Conservation (phyloP, 2,329 filamentous ascomycete species). For the Epichloe coenophiala region DNA sequence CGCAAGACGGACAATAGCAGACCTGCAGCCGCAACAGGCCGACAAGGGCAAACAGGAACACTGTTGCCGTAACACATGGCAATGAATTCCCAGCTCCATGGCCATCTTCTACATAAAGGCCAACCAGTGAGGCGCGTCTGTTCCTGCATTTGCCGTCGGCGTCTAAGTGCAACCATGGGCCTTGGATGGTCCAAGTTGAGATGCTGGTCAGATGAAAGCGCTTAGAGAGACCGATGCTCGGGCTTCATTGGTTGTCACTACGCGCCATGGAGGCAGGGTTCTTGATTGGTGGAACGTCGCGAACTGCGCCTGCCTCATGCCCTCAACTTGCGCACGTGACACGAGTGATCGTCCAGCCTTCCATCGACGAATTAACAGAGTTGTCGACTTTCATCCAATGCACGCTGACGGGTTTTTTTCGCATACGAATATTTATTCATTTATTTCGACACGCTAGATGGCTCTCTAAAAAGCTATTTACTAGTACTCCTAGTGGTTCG, state of each 20-base stretch:
- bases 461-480: too few species aligned
- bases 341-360: too few species aligned
- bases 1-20: not conserved
- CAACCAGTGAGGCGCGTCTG: not conserved
- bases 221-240: slow-evolving; percentile 12
- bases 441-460: too few species aligned
- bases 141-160: not conserved
- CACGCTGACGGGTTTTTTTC: too few species aligned
- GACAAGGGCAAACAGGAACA: not conserved
- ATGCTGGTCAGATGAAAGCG: slow-evolving; percentile 25
- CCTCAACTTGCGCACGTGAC: too few species aligned
- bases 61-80: not conserved
- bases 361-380: too few species aligned
- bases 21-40: not conserved
- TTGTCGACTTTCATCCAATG: too few species aligned
- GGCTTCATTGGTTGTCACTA: slow-evolving; percentile 17
- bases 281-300: slow-evolving; percentile 17
- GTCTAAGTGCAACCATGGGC: slow-evolving; percentile 1
- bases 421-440: too few species aligned
- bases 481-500: too few species aligned
- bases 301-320: too few species aligned
- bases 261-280: slow-evolving; percentile 12
- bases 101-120: not conserved
- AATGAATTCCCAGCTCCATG: not conserved
- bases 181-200: slow-evolving; percentile 3